Conservation (phyloP, 805 yeast genomes). For the Nakazawaea ishiwadae region DNA sequence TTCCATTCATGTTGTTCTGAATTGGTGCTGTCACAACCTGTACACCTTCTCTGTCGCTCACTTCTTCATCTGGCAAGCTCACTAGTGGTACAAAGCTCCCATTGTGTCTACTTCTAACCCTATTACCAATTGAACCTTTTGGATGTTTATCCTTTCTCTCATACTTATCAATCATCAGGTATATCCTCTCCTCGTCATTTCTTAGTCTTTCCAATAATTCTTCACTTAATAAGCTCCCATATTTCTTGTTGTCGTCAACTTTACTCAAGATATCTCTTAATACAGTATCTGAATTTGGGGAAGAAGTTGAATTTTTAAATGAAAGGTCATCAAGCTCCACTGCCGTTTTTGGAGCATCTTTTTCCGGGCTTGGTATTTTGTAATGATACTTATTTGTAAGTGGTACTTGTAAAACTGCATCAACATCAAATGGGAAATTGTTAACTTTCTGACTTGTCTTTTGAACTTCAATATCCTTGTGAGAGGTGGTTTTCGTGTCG, state of each 20-base stretch:
- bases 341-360: not conserved
- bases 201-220: not conserved
- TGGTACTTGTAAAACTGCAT: not conserved
- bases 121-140: not conserved
- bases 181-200: not conserved
- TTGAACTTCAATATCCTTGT: too few relatives aligned
- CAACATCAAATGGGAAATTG: too few relatives aligned
- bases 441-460: too few relatives aligned
- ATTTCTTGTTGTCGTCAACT: not conserved
- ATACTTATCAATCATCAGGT: not conserved
- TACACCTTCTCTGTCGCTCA: too few relatives aligned
- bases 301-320: too few relatives aligned
- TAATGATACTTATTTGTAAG: not conserved
- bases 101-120: too few relatives aligned
- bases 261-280: not conserved
- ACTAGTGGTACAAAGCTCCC: too few relatives aligned
- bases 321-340: not conserved
- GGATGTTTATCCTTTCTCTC: not conserved
- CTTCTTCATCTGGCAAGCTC: too few relatives aligned
- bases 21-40: too few relatives aligned
- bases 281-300: not conserved
- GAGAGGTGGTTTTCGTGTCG: too few relatives aligned
- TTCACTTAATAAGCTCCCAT: too few relatives aligned
- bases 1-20: too few relatives aligned
- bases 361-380: not conserved